Base-by-base conservation (phyloP, 2,329 filamentous ascomycete species). In the Arthrobotrys conoides region DNA sequence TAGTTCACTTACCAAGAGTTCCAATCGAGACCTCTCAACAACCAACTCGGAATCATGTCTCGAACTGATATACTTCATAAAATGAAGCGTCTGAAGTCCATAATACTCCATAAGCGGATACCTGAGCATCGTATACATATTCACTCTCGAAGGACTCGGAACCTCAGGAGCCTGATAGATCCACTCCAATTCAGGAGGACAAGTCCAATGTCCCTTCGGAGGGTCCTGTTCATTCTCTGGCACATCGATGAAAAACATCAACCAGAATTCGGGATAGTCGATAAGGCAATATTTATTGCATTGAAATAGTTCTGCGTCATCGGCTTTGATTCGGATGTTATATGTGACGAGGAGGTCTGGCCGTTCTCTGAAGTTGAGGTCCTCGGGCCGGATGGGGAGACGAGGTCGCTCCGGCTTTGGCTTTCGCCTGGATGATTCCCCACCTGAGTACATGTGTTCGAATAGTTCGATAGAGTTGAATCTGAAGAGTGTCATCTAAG, bases 81-180 rank as follows among this genome's bases (percentile, higher is more conserved):
- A 65, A 9, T 65, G 4, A 1, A 16, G 3, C 4, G 0, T 0
- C 48, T 65, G 41, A 20, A 65, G 8, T 14, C 4, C 36, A 10
- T 38, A 38, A 14, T 38, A 65, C 18, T 46, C 61, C 12, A 48
- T 48, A 9, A 65, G 1, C 27, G 61, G 61, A 49, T 65, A 65
- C 9, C 41, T 10, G 0, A 65, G 8, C 61, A 65, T 65, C 12
- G 38, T 48, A 33, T 65, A 65, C n/a, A 18, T 33, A 38, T 33
- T 24, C 61, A 33, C 0, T 0, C 0, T 4, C 4, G n/a, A 4
- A 1, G 61, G 61, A 0, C 0, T 22, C n/a, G 38, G 38, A 3
- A 65, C 16, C 12, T 49, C 6, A 8, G 10, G 12, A 18, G 5
- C 6, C 5, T 30, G 38, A 49, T 65, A 65, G 0, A 49, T 22